Evolutionary conservation across 176 grass and related monocot genomes (phyloP).

Genomic region (Coix lacrymajobi): DNA sequence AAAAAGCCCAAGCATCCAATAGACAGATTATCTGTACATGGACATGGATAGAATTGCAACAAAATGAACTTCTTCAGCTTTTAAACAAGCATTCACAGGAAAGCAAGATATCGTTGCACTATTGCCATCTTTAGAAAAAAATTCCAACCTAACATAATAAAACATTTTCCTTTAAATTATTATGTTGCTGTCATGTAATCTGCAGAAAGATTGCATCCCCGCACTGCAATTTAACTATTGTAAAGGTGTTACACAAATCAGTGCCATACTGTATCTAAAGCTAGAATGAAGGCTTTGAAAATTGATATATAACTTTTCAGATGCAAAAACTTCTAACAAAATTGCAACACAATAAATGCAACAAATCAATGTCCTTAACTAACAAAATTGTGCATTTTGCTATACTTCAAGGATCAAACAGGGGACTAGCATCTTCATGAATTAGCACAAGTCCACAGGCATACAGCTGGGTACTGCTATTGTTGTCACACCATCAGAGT

Average conservation of each 20-base stretch:
- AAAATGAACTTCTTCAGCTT: neutral
- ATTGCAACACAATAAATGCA: neutral
- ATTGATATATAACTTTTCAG: neutral
- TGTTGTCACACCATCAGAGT: neutral
- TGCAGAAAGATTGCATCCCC: neutral
- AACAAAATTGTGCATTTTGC: neutral
- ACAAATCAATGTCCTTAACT: neutral
- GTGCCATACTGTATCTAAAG: neutral
- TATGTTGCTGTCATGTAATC: neutral
- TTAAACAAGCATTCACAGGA: neutral
- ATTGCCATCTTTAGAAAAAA: slow-evolving; percentile 1
- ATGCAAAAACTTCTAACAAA: neutral
- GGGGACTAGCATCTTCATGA: slow-evolving; percentile 5
- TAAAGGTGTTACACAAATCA: neutral
- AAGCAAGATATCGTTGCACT: neutral
- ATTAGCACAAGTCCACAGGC: neutral
- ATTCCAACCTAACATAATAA: neutral
- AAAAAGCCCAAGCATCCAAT: neutral
- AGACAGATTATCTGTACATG: neutral
- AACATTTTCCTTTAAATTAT: neutral
- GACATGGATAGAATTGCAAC: neutral
- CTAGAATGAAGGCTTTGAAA: slow-evolving; percentile 5
- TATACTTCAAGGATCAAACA: neutral
- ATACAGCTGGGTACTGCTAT: neutral
- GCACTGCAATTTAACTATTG: neutral